Percentiles rank a stretch among this genome's conserved stretches.
Evolutionary conservation across 1,139 yeast genomes (phyloP).

Genomic region (Yarrowia galli): DNA sequence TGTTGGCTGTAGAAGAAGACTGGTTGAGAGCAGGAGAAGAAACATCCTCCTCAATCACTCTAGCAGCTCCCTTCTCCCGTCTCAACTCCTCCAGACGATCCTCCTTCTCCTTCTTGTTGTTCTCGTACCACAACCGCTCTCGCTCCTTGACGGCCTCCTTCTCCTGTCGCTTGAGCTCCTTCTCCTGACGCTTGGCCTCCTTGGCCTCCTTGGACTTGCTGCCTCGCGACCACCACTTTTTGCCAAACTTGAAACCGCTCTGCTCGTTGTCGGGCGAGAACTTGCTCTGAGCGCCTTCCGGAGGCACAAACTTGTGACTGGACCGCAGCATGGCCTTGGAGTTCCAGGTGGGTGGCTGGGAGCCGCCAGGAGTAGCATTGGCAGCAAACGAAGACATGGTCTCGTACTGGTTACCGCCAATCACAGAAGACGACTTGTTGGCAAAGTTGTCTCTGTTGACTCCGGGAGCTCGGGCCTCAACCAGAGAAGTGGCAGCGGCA

Average conservation of each 20-base stretch:
- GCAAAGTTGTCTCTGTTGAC: background rate
- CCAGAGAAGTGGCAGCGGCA: constrained; percentile 18
- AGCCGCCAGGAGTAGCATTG: constrained; percentile 8
- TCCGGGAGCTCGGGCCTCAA: constrained; percentile 7
- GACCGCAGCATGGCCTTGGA: constrained; percentile 24
- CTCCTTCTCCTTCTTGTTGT: constrained; percentile 23
- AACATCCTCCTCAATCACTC: background rate
- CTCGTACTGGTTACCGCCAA: constrained; percentile 37
- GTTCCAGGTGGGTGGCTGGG: constrained; percentile 3
- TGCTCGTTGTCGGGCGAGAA: constrained; percentile 24
- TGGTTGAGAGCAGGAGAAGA: too few relatives aligned
- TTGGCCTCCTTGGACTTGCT: constrained; percentile 1
- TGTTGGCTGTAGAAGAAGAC: background rate
- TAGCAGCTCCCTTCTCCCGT: background rate
- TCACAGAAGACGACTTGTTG: constrained; percentile 28
- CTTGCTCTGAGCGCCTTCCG: constrained; percentile 20
- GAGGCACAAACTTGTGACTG: constrained; percentile 25
- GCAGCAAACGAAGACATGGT: constrained; percentile 6
- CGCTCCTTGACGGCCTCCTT: constrained; percentile 25
- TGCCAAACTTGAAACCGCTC: constrained; percentile 28
- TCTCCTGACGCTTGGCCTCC: constrained; percentile 26
- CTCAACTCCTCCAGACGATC: constrained; percentile 1
- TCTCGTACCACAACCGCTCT: constrained; percentile 16
- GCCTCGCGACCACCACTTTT: constrained; percentile 17
- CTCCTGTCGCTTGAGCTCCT: constrained; percentile 14